These are phyloP conservation scores for Ceratobasidium sp. DNA, from an alignment of 1,284 basidiomycete genomes.

Conservation along the genomic window DNA sequence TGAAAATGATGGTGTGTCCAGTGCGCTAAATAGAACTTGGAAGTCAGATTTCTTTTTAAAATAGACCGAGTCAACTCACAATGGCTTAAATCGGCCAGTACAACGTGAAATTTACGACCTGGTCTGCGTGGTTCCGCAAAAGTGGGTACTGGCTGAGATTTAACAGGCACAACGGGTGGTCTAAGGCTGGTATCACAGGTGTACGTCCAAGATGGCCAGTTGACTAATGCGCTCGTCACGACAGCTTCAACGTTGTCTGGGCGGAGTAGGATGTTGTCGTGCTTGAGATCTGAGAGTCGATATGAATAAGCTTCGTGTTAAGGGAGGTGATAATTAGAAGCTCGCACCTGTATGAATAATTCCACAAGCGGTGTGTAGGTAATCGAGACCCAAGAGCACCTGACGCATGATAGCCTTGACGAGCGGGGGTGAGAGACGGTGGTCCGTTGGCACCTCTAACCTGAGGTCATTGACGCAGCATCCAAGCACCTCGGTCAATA, in stretches of 20 bases:
- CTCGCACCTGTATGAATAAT: constrained; percentile 84
- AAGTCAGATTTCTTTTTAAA: not conserved
- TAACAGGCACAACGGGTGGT: not conserved
- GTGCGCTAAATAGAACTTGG: not conserved
- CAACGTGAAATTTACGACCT: not conserved
- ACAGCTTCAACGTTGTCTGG: not conserved
- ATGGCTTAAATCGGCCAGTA: not conserved
- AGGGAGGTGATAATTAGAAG: not conserved
- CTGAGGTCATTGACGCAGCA: not conserved
- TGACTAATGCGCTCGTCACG: not conserved
- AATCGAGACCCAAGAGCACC: constrained; percentile 94
- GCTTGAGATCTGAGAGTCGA: constrained; percentile 85
- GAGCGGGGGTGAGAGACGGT: constrained; percentile 90
- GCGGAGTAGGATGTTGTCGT: constrained; percentile 93
- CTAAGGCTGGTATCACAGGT: not conserved
- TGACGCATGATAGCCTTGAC: constrained; percentile 98
- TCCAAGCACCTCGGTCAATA: constrained; percentile 8
- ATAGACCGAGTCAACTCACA: not conserved
- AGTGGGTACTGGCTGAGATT: not conserved
- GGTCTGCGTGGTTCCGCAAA: not conserved
- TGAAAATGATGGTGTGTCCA: constrained; percentile 14
- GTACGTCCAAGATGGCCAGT: not conserved
- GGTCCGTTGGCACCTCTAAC: not conserved
- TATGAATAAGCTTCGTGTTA: not conserved
- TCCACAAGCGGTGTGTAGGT: constrained; percentile 96